phyloP scores from a whole-genome alignment of 768 basidiomycete genomes.

The Cubamyces sp. region DNA sequence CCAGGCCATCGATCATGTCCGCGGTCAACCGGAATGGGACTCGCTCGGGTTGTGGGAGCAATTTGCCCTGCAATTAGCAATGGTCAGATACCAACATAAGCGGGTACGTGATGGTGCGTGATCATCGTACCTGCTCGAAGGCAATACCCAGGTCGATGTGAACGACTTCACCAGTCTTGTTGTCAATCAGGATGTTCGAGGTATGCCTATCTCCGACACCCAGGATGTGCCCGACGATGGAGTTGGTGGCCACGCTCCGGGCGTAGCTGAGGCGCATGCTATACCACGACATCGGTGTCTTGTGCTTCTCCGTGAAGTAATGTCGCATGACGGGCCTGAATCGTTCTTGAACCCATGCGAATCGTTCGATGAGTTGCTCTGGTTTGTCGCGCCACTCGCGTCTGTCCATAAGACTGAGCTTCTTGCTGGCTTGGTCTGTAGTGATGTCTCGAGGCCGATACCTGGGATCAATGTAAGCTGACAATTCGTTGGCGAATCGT shows the following conservation, averaged over 20 bases:
- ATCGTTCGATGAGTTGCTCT: constrained; percentile 37
- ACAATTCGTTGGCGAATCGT: background rate
- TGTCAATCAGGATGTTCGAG: constrained; percentile 91
- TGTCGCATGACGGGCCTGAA: constrained; percentile 92
- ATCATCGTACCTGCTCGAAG: constrained; percentile 79
- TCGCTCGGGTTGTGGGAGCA: constrained; percentile 76
- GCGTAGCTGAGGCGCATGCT: constrained; percentile 87
- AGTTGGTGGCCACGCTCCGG: constrained; percentile 90
- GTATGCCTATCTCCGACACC: constrained; percentile 93
- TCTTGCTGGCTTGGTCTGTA: constrained; percentile 35
- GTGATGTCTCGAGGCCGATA: constrained; percentile 66
- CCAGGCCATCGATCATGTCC: constrained; percentile 95
- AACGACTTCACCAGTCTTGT: constrained; percentile 80
- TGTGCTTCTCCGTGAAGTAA: constrained; percentile 91
- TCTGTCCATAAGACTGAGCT: constrained; percentile 36
- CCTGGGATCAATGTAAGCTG: constrained; percentile 40
- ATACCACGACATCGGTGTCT: constrained; percentile 90
- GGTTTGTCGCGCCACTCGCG: constrained; percentile 35
- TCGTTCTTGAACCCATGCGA: constrained; percentile 35
- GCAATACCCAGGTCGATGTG: constrained; percentile 98
- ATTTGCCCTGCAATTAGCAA: constrained; percentile 63
- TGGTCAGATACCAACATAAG: background rate
- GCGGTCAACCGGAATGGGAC: constrained; percentile 96
- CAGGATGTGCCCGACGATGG: constrained; percentile 90
- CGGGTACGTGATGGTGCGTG: no score